Percentiles rank a stretch among this genome's conserved stretches.
Conservation (phyloP, 225 moss, liverwort and hornwort genomes). For the Pseudoscleropodium purum region DNA sequence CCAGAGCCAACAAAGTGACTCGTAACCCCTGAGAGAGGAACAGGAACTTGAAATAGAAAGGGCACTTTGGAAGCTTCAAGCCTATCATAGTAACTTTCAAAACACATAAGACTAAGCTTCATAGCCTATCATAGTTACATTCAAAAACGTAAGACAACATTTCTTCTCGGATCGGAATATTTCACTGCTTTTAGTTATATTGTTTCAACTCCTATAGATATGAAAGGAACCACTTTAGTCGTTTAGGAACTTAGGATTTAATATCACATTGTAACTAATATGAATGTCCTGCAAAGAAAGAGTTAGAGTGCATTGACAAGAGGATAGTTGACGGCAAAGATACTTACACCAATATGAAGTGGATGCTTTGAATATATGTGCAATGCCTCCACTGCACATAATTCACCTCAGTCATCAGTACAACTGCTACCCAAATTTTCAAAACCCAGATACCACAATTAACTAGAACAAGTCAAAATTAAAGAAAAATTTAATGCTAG, state of each 20-base stretch:
- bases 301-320: neutral
- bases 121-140: neutral
- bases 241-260: neutral
- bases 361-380: constrained; percentile 22
- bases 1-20: neutral
- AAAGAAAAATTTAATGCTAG: neutral
- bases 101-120: neutral
- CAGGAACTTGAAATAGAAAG: neutral
- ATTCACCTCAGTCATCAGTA: neutral
- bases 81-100: neutral
- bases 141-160: neutral
- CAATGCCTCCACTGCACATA: constrained; percentile 28
- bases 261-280: neutral
- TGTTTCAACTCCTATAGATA: neutral
- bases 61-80: neutral
- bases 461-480: neutral
- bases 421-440: neutral
- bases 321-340: neutral
- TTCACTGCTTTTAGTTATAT: neutral
- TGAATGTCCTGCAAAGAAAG: neutral
- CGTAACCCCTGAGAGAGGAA: neutral
- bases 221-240: neutral
- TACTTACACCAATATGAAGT: constrained; percentile 13
- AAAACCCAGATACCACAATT: neutral
- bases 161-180: neutral